A percentile compares a stretch with the other conserved stretches of the same genome.
Conservation (phyloP, 2,329 filamentous ascomycete genomes). For the Sphaerulina musiva region DNA sequence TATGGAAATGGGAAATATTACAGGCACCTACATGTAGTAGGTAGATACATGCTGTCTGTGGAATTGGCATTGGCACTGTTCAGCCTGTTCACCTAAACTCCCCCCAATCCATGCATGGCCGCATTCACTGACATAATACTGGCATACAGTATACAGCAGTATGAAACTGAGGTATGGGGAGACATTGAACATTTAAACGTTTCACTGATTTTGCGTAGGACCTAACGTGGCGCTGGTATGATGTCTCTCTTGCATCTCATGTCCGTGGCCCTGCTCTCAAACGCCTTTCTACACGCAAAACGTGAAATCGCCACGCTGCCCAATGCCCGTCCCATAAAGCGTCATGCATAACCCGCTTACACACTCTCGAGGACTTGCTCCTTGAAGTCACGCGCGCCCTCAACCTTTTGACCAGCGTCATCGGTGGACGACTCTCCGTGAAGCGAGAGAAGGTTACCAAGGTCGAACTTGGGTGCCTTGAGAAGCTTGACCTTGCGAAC, state of each 20-base stretch:
- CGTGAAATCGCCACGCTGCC: slow-evolving; percentile 20
- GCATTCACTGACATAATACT: neutral
- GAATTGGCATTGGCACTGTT: too few relatives aligned
- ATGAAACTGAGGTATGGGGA: neutral
- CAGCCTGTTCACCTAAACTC: too few relatives aligned
- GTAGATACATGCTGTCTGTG: too few relatives aligned
- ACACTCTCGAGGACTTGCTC: slow-evolving; percentile 90
- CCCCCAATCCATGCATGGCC: too few relatives aligned
- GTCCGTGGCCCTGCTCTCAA: slow-evolving; percentile 22
- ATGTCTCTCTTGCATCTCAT: slow-evolving; percentile 20
- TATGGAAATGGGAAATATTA: too few relatives aligned
- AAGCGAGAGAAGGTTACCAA: slow-evolving; percentile 89
- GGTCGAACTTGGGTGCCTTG: slow-evolving; percentile 98
- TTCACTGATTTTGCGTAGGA: slow-evolving; percentile 25
- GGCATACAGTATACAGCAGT: slow-evolving; percentile 18
- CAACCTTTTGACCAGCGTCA: slow-evolving; percentile 94
- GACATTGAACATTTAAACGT: slow-evolving; percentile 19
- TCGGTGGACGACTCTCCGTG: slow-evolving; percentile 96
- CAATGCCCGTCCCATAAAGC: slow-evolving; percentile 20
- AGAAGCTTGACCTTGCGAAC: slow-evolving; percentile 99
- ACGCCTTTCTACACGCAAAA: slow-evolving; percentile 25
- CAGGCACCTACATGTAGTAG: too few relatives aligned
- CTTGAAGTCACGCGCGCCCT: slow-evolving; percentile 85
- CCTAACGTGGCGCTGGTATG: slow-evolving; percentile 21
- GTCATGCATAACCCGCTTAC: slow-evolving; percentile 49